Evolutionary conservation across 169 alveolate genomes (phyloP).

Genomic region (Plasmodium malariae): DNA sequence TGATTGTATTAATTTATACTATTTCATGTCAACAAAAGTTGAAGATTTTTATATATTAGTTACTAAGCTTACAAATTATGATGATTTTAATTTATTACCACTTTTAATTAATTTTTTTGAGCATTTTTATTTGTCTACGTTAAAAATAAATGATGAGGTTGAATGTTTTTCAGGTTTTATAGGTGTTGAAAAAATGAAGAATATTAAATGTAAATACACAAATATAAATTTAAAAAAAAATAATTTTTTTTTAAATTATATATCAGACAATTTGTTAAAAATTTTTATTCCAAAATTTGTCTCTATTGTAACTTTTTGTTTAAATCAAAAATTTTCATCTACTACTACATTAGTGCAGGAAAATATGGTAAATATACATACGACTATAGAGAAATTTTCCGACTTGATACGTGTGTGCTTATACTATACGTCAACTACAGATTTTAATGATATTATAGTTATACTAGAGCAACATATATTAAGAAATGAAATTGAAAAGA

Average conservation of each 20-base stretch:
- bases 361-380: constrained; percentile 11
- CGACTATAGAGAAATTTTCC: constrained; percentile 24
- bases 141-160: constrained; percentile 16
- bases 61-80: constrained; percentile 41
- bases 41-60: constrained; percentile 69
- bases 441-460: constrained; percentile 39
- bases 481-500: constrained; percentile 54
- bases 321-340: constrained; percentile 26
- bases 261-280: constrained; percentile 64
- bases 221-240: constrained; percentile 50
- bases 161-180: background rate
- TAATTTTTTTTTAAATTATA: constrained; percentile 51
- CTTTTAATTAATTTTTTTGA: constrained; percentile 43
- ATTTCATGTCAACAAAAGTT: constrained; percentile 50
- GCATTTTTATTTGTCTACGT: constrained; percentile 35
- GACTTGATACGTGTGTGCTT: constrained; percentile 36
- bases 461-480: constrained; percentile 38
- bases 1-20: constrained; percentile 75
- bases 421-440: constrained; percentile 32
- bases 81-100: constrained; percentile 29
- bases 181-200: background rate
- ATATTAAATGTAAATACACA: constrained; percentile 56
- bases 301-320: constrained; percentile 11
- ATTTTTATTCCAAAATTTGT: constrained; percentile 63
- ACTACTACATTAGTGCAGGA: background rate